Conservation (phyloP, 2,329 filamentous ascomycete species). For the Xylaria sp. region DNA sequence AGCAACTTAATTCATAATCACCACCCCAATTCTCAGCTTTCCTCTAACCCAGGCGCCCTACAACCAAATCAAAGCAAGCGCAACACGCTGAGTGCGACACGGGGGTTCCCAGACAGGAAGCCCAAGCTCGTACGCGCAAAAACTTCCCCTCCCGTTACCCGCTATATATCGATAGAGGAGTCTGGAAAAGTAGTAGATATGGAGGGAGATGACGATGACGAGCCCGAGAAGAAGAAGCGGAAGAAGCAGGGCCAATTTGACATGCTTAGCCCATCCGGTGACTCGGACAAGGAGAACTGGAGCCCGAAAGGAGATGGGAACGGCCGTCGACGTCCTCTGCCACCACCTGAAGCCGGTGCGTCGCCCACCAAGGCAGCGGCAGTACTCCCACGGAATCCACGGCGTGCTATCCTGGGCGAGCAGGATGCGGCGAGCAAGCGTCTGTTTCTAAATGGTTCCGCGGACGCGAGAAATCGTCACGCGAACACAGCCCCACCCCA, state of each 20-base stretch:
- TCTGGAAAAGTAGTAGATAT: slow-evolving; percentile 47
- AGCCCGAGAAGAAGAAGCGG: slow-evolving; percentile 46
- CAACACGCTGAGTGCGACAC: slow-evolving; percentile 60
- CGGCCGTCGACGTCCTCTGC: slow-evolving; percentile 26
- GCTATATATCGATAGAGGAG: slow-evolving; percentile 24
- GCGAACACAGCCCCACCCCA: slow-evolving; percentile 57
- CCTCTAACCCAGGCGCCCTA: slow-evolving; percentile 48
- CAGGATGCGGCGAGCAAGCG: slow-evolving; percentile 50
- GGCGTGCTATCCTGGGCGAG: slow-evolving; percentile 57
- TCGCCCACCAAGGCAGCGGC: slow-evolving; percentile 23
- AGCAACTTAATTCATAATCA: slow-evolving; percentile 51
- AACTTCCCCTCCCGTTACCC: slow-evolving; percentile 47
- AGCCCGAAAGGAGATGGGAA: slow-evolving; percentile 64
- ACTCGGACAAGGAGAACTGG: slow-evolving; percentile 98
- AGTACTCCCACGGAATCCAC: slow-evolving; percentile 50
- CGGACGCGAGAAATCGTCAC: slow-evolving; percentile 37
- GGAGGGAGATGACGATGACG: slow-evolving; percentile 32
- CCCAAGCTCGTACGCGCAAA: slow-evolving; percentile 70
- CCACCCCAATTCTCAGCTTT: slow-evolving; percentile 23
- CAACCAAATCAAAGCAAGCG: slow-evolving; percentile 72
- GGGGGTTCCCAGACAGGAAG: slow-evolving; percentile 63
- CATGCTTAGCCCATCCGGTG: slow-evolving; percentile 62
- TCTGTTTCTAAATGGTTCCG: slow-evolving; percentile 43
- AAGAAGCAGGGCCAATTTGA: slow-evolving; percentile 58
- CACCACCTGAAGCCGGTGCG: slow-evolving; percentile 10